Conservation (phyloP, 2,329 filamentous ascomycete species). For the Talaromyces marneffei region DNA sequence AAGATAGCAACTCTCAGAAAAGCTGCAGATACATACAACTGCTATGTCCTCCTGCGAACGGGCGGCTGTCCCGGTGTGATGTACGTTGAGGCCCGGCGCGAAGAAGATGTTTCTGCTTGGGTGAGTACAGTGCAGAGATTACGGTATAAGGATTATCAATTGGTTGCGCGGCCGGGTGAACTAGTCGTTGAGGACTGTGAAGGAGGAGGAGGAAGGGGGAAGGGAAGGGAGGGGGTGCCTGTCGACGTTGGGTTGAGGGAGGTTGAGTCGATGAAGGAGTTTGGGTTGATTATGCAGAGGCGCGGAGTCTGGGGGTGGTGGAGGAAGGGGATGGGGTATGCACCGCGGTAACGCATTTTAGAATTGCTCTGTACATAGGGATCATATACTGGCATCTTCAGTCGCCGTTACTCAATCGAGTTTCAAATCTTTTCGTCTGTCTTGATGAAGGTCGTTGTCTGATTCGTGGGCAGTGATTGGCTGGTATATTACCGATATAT, state of each 20-base stretch:
- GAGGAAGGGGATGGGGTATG: conserved; percentile 59
- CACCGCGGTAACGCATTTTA: not conserved
- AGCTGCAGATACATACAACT: conserved; percentile 53
- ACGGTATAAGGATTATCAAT: conserved; percentile 67
- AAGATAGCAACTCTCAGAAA: conserved; percentile 63
- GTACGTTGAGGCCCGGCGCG: conserved; percentile 62
- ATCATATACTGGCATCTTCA: not conserved
- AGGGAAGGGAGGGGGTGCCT: not conserved
- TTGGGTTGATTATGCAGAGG: conserved; percentile 56
- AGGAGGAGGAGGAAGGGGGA: conserved; percentile 21
- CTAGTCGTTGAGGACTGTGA: conserved; percentile 17
- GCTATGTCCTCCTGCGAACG: conserved; percentile 60
- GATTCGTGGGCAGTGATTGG: not conserved
- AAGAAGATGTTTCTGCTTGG: conserved; percentile 55
- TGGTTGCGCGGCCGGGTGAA: conserved; percentile 48
- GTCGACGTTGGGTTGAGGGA: conserved; percentile 46
- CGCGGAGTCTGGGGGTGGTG: conserved; percentile 60
- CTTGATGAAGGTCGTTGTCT: not conserved
- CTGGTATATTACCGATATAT: not conserved
- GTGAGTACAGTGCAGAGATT: conserved; percentile 58
- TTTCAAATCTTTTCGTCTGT: too few relatives aligned
- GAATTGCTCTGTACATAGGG: not conserved
- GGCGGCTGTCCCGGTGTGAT: conserved; percentile 69
- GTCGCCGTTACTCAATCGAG: too few relatives aligned
- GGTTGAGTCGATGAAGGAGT: conserved; percentile 59